Evolutionary conservation across 225 moss, liverwort and hornwort species (phyloP), one percentile per base, ranked within the genome.

Genomic region (Polytrichum commune): DNA sequence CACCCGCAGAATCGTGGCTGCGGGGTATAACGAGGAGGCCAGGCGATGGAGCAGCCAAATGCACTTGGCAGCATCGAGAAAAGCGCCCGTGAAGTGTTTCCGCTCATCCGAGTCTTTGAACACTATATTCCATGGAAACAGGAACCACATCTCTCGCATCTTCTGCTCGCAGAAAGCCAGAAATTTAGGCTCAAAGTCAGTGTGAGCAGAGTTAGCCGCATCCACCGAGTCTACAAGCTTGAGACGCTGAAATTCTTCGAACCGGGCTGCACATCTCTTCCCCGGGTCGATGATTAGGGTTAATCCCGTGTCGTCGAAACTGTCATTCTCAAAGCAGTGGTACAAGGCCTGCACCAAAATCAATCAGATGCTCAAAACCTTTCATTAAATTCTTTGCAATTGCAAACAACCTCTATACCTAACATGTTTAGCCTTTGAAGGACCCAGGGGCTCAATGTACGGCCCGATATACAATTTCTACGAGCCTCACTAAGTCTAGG

Each of bases 81-180:
- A 95, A 0, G 95, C 90, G 1, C 81, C 88, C 0, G 93, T 95
- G 82, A 95, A 95, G 55, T 72, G 65, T 19, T 86, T 84, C 56
- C 95, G 73, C 27, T 86, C 88, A 18, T 93, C 89, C 0, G 91
- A 78, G n/a, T 91, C 86, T 70, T 88, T 89, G 78, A 95, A 95
- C 6, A 95, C 90, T 28, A 95, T 93, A 71, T 95, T 95, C 95
- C 95, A 95, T 0, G 95, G 93, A 33, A 95, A 95, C 0, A 95
- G 78, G 29, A 95, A 93, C 95, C 95, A 95, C 73, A 95, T 95
- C 30, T 91, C 95, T 9, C 95, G 84, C 91, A 95, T 91, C 79
- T 95, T 95, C 73, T 74, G 86, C 60, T 95, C 95, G 66, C 95
- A 93, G 73, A 91, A 95, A 0, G 72, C 75, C 28, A 87, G 66